Base-by-base conservation (phyloP, 1,284 basidiomycete species). In the Ceratobasidium sp. region DNA sequence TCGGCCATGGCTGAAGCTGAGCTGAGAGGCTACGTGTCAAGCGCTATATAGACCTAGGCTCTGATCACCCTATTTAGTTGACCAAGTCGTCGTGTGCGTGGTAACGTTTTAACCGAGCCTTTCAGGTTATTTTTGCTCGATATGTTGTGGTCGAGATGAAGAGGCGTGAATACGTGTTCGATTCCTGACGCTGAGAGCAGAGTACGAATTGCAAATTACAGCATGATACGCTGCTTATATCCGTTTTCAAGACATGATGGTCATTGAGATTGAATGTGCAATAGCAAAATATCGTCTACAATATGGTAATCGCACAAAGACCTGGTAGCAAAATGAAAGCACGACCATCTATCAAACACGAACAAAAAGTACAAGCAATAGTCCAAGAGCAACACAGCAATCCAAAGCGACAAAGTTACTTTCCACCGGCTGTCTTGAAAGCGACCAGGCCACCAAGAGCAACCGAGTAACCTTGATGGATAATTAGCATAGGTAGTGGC, bases 371-470 rank as follows among this genome's bases (percentile, higher is more conserved):
- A 73, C 69, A 73, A 58, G 69, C 17, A 15, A 71, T 35, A 73
- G 69, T 61, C 42, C 42, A 61, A 49, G 31, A 49, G 3, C 10
- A 47, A 42, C 33, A 35, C 8, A 26, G 20, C 47, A 45, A 39
- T 2, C 35, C 28, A 15, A 4, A 33, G 13, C 58, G 17, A 45
- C 15, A 33, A 49, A 61, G 3, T 66, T 82, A 92, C 82, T 92
- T 94, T 66, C 88, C 87, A 56, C 92, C 89, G n/a, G 90, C 88
- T 0, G 91, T 92, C 87, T 92, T 95, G 88, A 92, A 96, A 69
- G 94, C 84, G 77, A 96, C 84, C 28, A 96, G 89, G 53, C 94
- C 94, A 66, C 87, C 88, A n/a, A 96, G 86, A 1, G 94, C 94
- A 79, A 96, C 89, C 23, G 91, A 91, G 83, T 96, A 96, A 39